Evolutionary conservation across 352 stramenopile species (phyloP).

Genomic region (Phytophthora crassamura): DNA sequence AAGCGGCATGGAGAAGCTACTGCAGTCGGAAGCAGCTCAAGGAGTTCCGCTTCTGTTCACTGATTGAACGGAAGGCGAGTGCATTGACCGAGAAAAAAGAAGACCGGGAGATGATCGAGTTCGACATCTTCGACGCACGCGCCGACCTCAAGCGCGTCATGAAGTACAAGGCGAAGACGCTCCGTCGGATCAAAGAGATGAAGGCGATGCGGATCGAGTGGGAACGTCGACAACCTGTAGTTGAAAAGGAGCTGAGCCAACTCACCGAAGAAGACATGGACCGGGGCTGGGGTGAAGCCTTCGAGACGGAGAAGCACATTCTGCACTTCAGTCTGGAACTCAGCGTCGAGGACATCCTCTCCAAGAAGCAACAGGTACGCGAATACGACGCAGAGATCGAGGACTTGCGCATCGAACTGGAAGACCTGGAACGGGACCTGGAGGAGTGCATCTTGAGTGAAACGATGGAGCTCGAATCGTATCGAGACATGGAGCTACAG

Average conservation of each 20-base stretch:
- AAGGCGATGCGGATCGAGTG: slow-evolving; percentile 85
- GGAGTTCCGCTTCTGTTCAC: slow-evolving; percentile 73
- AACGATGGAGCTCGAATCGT: slow-evolving; percentile 67
- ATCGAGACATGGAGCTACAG: slow-evolving; percentile 62
- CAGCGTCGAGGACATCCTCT: slow-evolving; percentile 80
- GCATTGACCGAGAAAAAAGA: slow-evolving; percentile 63
- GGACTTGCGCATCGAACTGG: slow-evolving; percentile 69
- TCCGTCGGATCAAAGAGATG: slow-evolving; percentile 76
- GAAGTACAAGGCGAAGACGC: slow-evolving; percentile 78
- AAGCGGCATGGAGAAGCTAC: slow-evolving; percentile 76
- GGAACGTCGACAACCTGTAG: slow-evolving; percentile 73
- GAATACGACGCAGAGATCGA: slow-evolving; percentile 82
- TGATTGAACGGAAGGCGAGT: slow-evolving; percentile 68
- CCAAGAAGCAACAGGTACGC: slow-evolving; percentile 60
- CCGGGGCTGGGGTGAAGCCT: slow-evolving; percentile 80
- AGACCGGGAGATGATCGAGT: slow-evolving; percentile 70
- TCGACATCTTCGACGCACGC: slow-evolving; percentile 71
- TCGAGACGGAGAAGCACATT: slow-evolving; percentile 79
- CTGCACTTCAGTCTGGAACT: slow-evolving; percentile 73
- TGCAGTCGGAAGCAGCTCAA: slow-evolving; percentile 62
- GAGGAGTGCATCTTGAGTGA: slow-evolving; percentile 74
- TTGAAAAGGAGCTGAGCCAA: slow-evolving; percentile 72
- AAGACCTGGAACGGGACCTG: slow-evolving; percentile 82
- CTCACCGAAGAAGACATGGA: slow-evolving; percentile 78
- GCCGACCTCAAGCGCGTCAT: slow-evolving; percentile 70